These are phyloP conservation scores for Solanum pimpinellifolium DNA, from an alignment of 257 asterid genomes.

Conservation along the genomic window DNA sequence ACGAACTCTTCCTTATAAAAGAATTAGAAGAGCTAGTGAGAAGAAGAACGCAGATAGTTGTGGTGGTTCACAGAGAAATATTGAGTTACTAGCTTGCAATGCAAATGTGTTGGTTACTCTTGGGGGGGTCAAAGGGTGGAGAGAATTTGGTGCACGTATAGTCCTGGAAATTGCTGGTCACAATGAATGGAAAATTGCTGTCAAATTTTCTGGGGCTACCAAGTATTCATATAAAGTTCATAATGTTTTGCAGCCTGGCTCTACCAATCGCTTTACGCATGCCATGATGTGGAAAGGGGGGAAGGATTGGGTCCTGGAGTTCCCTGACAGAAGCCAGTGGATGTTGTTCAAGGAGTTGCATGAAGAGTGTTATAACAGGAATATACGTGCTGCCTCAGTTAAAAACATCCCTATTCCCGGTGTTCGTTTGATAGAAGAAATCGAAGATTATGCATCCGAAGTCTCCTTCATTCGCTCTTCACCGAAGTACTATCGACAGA, in stretches of 20 bases:
- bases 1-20: conserved; percentile 59
- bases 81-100: conserved; percentile 45
- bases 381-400: conserved; percentile 93
- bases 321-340: conserved; percentile 92
- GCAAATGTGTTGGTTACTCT: conserved; percentile 70
- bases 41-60: conserved; percentile 52
- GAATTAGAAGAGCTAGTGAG: conserved; percentile 86
- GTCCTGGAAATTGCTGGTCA: conserved; percentile 68
- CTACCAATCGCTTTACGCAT: conserved; percentile 86
- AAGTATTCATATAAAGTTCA: conserved; percentile 66
- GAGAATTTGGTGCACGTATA: conserved; percentile 69
- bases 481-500: conserved; percentile 54
- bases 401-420: conserved; percentile 95
- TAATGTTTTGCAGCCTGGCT: conserved; percentile 73
- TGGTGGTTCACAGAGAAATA: conserved; percentile 40
- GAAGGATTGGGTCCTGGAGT: conserved; percentile 92
- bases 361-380: conserved; percentile 85
- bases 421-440: conserved; percentile 60
- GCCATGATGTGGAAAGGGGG: conserved; percentile 99
- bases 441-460: conserved; percentile 35
- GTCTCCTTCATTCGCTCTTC: conserved; percentile 46
- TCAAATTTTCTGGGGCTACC: conserved; percentile 62
- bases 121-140: conserved; percentile 87
- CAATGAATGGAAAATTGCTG: conserved; percentile 79
- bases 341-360: conserved; percentile 83